Evolutionary conservation across 345 rosid genomes (phyloP).

Genomic region (Eucalyptus tenuipes): DNA sequence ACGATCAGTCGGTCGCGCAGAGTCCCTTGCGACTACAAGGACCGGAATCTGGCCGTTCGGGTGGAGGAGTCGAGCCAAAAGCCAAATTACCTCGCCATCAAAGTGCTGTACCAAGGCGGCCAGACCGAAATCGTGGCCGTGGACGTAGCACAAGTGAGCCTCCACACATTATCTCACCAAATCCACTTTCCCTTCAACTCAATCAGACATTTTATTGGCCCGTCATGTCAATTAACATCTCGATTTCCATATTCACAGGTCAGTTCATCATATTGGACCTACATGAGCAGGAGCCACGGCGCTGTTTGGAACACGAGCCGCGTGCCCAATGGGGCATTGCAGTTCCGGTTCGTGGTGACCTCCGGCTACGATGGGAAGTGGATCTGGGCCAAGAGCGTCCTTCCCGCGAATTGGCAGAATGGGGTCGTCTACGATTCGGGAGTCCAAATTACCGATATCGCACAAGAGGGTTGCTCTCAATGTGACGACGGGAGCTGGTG

Average conservation of each 20-base stretch:
- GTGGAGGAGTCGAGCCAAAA: conserved; percentile 89
- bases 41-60: conserved; percentile 52
- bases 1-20: conserved; percentile 5
- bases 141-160: conserved; percentile 53
- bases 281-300: conserved; percentile 56
- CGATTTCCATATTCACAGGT: conserved; percentile 9
- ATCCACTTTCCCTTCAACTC: neutral
- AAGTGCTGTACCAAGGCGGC: conserved; percentile 80
- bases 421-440: conserved; percentile 61
- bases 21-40: conserved; percentile 72
- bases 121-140: conserved; percentile 80
- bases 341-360: conserved; percentile 66
- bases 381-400: conserved; percentile 61
- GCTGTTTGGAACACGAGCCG: conserved; percentile 72
- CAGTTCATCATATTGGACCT: conserved; percentile 62
- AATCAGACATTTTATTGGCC: neutral
- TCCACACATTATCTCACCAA: neutral
- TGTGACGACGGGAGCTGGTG: conserved; percentile 53
- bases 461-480: conserved; percentile 70
- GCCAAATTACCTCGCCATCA: conserved; percentile 59
- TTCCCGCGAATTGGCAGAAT: conserved; percentile 60
- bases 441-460: conserved; percentile 66
- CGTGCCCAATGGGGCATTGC: conserved; percentile 63
- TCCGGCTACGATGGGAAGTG: conserved; percentile 79
- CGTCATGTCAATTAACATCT: neutral